Evolutionary conservation across 805 yeast genomes (phyloP), one percentile per base, ranked within the genome.

Genomic region (Kurtzmaniella fragi): DNA sequence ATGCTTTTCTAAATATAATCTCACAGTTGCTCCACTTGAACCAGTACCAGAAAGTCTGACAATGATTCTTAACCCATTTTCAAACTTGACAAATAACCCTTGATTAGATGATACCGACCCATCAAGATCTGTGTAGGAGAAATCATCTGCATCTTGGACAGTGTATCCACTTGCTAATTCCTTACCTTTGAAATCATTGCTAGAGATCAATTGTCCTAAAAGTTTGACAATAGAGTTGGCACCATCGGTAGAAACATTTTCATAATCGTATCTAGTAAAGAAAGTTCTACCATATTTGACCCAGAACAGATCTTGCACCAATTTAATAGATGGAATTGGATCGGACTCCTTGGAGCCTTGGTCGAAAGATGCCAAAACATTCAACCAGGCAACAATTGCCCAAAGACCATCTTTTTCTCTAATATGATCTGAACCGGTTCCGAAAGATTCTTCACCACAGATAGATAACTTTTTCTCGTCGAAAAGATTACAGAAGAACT

Each of bases 381-480:
- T 93, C 57, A 93, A 77, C 99, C 99, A 91, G 5, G 98, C 98
- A 45, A 88, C 77, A 54, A 91, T 79, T 28, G 98, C 98, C 99
- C 99, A 91, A 44, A 91, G 65, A 44, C 99, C 99, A 65, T 91
- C 99, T 64, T 91, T 91, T 64, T 91, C 99, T 61, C 99, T 84
- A 48, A 93, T 84, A 59, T 91, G 99, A 67, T 91, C 84, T 14
- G 97, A 89, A 33, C 99, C 99, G 23, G 99, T 91, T 56, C 99
- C 99, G 54, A 91, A 91, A 25, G 95, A 84, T 68, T 91, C 99
- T 66, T 91, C 99, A 52, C 99, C 99, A 67, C 99, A 91, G 57
- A 91, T 91, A 42, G 96, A 85, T 52, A 91, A 75, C 67, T 89
- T 90, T 55, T 87, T 79, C 30, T 95, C 90, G 59, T 91, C 99